Evolutionary conservation across 2,329 filamentous ascomycete species (phyloP).

Genomic region (Dendrostoma leiphaemia): DNA sequence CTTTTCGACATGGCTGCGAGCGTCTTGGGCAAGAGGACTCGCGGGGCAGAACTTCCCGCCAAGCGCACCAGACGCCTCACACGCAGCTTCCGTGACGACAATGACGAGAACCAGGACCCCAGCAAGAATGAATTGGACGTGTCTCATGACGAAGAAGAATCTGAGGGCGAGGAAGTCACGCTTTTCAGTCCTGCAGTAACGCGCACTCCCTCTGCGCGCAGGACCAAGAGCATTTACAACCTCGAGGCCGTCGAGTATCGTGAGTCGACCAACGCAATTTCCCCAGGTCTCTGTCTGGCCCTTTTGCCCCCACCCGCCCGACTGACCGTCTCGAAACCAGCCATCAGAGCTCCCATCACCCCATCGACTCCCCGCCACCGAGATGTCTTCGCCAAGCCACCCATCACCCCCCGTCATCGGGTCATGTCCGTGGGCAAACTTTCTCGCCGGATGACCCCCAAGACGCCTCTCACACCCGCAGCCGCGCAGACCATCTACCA

Average conservation of each 20-base stretch:
- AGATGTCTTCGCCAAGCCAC: slow-evolving; percentile 71
- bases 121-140: slow-evolving; percentile 44
- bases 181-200: slow-evolving; percentile 25
- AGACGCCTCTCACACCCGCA: slow-evolving; percentile 69
- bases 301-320: too few species aligned
- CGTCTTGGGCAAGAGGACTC: slow-evolving; percentile 31
- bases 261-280: too few species aligned
- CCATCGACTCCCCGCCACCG: slow-evolving; percentile 75
- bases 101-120: slow-evolving; percentile 68
- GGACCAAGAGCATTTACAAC: slow-evolving; percentile 12
- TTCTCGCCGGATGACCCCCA: slow-evolving; percentile 75
- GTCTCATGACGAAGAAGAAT: slow-evolving; percentile 24
- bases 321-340: slow-evolving; percentile 19
- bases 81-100: slow-evolving; percentile 41
- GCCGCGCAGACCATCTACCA: slow-evolving; percentile 78
- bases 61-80: slow-evolving; percentile 47
- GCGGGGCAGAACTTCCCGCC: slow-evolving; percentile 29
- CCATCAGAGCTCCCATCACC: slow-evolving; percentile 53
- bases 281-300: too few species aligned
- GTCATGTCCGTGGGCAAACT: slow-evolving; percentile 75
- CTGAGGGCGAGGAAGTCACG: slow-evolving; percentile 33
- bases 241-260: slow-evolving; percentile 21
- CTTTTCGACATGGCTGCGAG: slow-evolving; percentile 23
- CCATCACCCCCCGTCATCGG: slow-evolving; percentile 79
- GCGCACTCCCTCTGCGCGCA: slow-evolving; percentile 19